Conservation (phyloP, 2,329 filamentous ascomycete species). For the Botrytis pseudocinerea region DNA sequence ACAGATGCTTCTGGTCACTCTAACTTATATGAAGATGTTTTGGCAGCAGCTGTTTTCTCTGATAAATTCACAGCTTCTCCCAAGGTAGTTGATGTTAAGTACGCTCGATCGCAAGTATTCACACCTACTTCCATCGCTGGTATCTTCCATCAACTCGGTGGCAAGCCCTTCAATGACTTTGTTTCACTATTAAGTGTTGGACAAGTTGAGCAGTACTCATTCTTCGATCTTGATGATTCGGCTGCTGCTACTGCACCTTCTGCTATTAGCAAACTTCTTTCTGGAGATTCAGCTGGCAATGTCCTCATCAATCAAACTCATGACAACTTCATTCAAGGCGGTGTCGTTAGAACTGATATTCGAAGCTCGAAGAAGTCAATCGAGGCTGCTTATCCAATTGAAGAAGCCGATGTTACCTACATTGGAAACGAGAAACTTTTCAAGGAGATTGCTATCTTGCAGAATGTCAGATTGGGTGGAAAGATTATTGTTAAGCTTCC, state of each 20-base stretch:
- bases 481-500: constrained; percentile 75
- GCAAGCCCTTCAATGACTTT: constrained; percentile 43
- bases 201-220: constrained; percentile 78
- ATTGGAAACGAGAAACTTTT: constrained; percentile 80
- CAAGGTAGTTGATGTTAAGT: constrained; percentile 81
- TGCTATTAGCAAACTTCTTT: constrained; percentile 59
- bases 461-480: constrained; percentile 68
- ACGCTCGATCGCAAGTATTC: constrained; percentile 65
- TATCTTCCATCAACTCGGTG: constrained; percentile 52
- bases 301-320: constrained; percentile 62
- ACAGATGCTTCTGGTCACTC: constrained; percentile 77
- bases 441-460: constrained; percentile 72
- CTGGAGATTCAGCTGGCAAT: constrained; percentile 68
- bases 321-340: constrained; percentile 71
- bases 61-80: constrained; percentile 63
- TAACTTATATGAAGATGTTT: constrained; percentile 86
- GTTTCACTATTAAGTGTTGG: constrained; percentile 53
- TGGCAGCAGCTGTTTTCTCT: constrained; percentile 81
- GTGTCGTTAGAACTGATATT: constrained; percentile 80
- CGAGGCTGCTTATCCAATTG: constrained; percentile 79
- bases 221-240: constrained; percentile 88
- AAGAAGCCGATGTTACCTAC: constrained; percentile 75
- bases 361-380: constrained; percentile 79
- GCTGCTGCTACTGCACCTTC: constrained; percentile 63
- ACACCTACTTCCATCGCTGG: constrained; percentile 56